These are phyloP conservation scores for Ettlia oleoabundans DNA, from an alignment of 139 green algal genomes.

Conservation along the genomic window DNA sequence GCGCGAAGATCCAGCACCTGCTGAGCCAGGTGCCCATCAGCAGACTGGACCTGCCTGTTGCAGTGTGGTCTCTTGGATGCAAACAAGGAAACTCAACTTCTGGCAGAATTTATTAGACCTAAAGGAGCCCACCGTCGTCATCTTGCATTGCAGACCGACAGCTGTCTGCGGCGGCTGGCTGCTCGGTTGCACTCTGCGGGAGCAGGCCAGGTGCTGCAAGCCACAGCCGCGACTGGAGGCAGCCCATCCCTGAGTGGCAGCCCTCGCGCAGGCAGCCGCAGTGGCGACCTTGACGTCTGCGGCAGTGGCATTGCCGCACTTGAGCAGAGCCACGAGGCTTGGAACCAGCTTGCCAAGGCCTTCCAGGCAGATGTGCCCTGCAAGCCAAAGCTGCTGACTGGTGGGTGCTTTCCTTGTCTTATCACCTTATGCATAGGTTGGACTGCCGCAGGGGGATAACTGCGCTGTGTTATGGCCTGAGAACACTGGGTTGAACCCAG, in stretches of 20 bases:
- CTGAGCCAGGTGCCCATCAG: constrained; percentile 57
- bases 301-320: constrained; percentile 8
- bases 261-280: background rate
- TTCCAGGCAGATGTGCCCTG: constrained; percentile 56
- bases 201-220: background rate
- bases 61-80: too few relatives aligned
- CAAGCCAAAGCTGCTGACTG: constrained; percentile 57
- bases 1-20: constrained; percentile 60
- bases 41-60: background rate
- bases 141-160: constrained; percentile 50
- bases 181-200: constrained; percentile 23
- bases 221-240: background rate
- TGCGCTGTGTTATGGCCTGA: too few relatives aligned
- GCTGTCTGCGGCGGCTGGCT: constrained; percentile 64
- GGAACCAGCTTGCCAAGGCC: constrained; percentile 30
- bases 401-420: background rate
- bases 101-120: too few relatives aligned
- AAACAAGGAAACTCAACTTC: too few relatives aligned
- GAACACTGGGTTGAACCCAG: too few relatives aligned
- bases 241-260: background rate
- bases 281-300: background rate
- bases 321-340: constrained; percentile 39
- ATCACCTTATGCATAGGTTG: too few relatives aligned
- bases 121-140: too few relatives aligned
- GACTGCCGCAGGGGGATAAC: too few relatives aligned